A percentile compares a stretch with the other conserved stretches of the same genome.
phyloP scores from a whole-genome alignment of 768 basidiomycete species.

The Russula brevipes region DNA sequence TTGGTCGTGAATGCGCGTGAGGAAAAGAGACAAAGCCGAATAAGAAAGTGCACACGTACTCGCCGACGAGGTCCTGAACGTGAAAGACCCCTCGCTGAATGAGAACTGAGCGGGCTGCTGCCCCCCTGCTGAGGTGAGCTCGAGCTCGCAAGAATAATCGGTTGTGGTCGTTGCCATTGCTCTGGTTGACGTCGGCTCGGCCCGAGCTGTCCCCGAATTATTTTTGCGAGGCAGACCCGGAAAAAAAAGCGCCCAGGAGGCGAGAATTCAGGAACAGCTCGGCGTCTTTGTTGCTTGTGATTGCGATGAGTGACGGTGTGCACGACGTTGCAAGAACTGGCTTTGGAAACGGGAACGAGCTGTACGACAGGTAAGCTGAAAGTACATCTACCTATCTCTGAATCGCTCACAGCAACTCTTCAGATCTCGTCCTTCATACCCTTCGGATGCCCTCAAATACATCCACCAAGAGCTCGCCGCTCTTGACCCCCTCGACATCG shows the following conservation, averaged over 20 bases:
- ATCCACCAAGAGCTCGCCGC: slow-evolving; percentile 47
- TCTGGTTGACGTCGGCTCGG: not conserved
- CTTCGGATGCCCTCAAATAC: slow-evolving; percentile 50
- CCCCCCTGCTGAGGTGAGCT: not conserved
- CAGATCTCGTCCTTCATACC: slow-evolving; percentile 83
- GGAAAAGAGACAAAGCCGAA: not conserved
- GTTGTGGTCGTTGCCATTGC: not conserved
- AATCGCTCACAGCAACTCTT: not conserved
- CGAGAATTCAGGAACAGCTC: no score
- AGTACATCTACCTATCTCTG: not conserved
- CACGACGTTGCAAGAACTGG: slow-evolving; percentile 67
- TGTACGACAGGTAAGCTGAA: slow-evolving; percentile 61
- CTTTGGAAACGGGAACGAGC: slow-evolving; percentile 73
- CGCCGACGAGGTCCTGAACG: slow-evolving; percentile 26
- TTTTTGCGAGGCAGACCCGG: no score
- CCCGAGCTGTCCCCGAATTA: not conserved
- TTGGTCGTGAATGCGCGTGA: not conserved
- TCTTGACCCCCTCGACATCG: slow-evolving; percentile 49
- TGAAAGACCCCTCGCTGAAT: not conserved
- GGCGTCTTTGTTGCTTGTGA: no score
- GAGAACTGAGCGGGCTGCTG: not conserved
- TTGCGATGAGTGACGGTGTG: slow-evolving; percentile 35
- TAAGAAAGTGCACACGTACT: slow-evolving; percentile 14
- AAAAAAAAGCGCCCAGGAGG: no score
- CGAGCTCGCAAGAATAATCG: not conserved